Evolutionary conservation across 805 yeast species (phyloP), one percentile per base, ranked within the genome.

Genomic region (Dipodascus albidus): DNA sequence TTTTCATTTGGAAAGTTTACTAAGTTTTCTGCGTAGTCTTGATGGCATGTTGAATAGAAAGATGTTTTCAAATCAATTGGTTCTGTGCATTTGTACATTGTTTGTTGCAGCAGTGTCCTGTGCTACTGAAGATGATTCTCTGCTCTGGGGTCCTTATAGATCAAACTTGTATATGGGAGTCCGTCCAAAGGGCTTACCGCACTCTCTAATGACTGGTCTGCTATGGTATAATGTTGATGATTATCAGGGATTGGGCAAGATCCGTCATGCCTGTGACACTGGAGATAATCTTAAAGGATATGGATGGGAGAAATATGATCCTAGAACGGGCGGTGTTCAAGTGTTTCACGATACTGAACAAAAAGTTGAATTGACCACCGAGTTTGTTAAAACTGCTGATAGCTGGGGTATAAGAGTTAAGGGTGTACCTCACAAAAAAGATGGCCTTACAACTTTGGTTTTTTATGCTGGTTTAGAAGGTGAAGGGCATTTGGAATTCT

Each of bases 111-210:
- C 4, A 14, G 44, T 3, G 20, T 38, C 20, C 9, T 4, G n/a
- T 4, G n/a, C 4, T 19, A 4, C 17, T 38, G 14, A 38, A 17
- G 44, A 74, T 50, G 69, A 75, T 47, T 77, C 87, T 1, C 70
- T 86, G 23, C 66, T 80, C 31, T 91, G 99, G 99, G 98, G 96
- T 1, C 95, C 98, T 0, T 91, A 89, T 67, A 72, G 97, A 58
- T 82, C 96, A 6, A 85, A 87, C 53, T 73, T 87, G 47, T 93
- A 90, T 68, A 72, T 90, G 55, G 98, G 98, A 1, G 70, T 93
- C 49, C 75, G 90, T 49, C 96, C 98, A 2, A 73, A 91, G 50
- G 44, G 44, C 20, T 62, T 85, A 2, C 96, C 96, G 1, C 75
- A 80, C 35, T 80, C 91, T 1, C 73, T 93, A 51, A 63, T 83